Conservation (phyloP, 176 grass and related monocot species). For the Phyllostachys edulis region DNA sequence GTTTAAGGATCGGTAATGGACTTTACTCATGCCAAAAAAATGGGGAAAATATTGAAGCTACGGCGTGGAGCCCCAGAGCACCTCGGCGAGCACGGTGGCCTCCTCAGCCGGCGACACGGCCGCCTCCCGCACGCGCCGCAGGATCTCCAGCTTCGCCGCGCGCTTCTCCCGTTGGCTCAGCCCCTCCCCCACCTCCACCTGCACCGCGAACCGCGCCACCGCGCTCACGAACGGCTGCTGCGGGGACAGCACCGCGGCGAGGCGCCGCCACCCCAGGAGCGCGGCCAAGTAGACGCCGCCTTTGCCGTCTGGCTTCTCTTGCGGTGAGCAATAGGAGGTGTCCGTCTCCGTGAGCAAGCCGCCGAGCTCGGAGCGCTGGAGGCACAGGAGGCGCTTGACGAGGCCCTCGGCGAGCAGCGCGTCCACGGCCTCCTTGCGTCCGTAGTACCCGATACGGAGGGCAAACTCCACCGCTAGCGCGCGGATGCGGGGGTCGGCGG, state of each 20-base stretch:
- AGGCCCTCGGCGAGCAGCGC: slow-evolving; percentile 71
- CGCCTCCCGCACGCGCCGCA: slow-evolving; percentile 61
- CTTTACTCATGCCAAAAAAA: no score
- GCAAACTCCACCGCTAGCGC: slow-evolving; percentile 56
- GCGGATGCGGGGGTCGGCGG: slow-evolving; percentile 38
- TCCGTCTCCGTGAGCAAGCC: slow-evolving; percentile 42
- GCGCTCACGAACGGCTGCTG: slow-evolving; percentile 64
- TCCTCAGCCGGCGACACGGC: slow-evolving; percentile 57
- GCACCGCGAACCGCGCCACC: slow-evolving; percentile 69
- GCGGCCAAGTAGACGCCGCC: neutral
- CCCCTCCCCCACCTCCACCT: slow-evolving; percentile 79
- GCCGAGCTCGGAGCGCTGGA: slow-evolving; percentile 63
- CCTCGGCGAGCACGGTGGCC: slow-evolving; percentile 58
- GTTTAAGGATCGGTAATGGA: no score
- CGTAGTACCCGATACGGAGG: slow-evolving; percentile 65
- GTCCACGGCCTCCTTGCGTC: slow-evolving; percentile 70
- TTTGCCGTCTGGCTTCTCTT: neutral
- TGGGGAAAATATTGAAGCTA: neutral
- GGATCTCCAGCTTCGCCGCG: slow-evolving; percentile 62
- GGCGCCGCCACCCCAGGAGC: slow-evolving; percentile 7
- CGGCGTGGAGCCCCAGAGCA: slow-evolving; percentile 80
- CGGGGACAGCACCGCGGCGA: neutral
- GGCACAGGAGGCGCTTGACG: slow-evolving; percentile 73
- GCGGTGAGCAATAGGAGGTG: neutral
- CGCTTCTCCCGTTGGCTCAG: slow-evolving; percentile 66